phyloP scores from a whole-genome alignment of 192 early-diverging fungal genomes.

The Backusella liffmaniae region DNA sequence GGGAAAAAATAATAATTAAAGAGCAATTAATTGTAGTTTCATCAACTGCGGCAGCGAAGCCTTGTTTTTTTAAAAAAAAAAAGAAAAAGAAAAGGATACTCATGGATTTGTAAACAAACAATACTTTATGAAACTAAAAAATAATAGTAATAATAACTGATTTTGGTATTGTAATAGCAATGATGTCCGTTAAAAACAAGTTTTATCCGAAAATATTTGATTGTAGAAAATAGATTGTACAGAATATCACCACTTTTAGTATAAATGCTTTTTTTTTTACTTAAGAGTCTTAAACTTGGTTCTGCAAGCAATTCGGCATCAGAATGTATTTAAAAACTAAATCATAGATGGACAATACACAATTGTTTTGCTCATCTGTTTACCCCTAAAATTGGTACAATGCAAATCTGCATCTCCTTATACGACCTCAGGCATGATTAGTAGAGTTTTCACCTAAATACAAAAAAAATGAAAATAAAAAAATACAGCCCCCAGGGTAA shows the following conservation, averaged over 20 bases:
- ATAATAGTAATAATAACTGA: too few species aligned
- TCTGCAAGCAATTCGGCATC: background rate
- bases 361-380: too few species aligned
- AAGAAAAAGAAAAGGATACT: background rate
- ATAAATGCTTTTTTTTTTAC: too few species aligned
- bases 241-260: background rate
- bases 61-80: background rate
- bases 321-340: background rate
- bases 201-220: background rate
- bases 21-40: background rate
- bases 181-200: background rate
- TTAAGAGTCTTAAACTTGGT: background rate
- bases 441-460: too few species aligned
- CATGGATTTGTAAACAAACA: too few species aligned
- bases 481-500: too few species aligned
- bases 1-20: background rate
- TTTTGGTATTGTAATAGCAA: background rate
- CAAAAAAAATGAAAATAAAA: too few species aligned
- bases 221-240: background rate
- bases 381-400: too few species aligned
- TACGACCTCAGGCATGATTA: too few species aligned
- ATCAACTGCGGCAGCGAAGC: background rate
- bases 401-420: too few species aligned
- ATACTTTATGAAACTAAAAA: too few species aligned
- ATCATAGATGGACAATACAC: too few species aligned